These are phyloP conservation scores for Bidens hawaiensis DNA, from an alignment of 140 eudicot species.

Conservation along the genomic window DNA sequence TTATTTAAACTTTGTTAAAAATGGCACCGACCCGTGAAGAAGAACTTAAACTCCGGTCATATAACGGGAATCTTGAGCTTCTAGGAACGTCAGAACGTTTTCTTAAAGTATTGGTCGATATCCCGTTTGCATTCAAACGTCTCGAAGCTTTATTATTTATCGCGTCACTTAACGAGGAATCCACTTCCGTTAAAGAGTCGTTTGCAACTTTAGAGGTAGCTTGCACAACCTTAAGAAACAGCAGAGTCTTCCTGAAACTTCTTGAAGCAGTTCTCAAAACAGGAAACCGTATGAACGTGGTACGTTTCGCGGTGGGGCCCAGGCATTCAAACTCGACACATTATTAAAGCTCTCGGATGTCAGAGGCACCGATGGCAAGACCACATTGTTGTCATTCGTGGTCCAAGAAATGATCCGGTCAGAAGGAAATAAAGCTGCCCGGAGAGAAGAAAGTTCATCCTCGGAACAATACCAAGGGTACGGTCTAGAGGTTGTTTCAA, in stretches of 20 bases:
- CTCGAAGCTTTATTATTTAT: constrained; percentile 69
- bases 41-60: constrained; percentile 68
- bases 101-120: constrained; percentile 67
- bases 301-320: constrained; percentile 89
- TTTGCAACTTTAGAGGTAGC: constrained; percentile 74
- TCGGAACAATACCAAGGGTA: constrained; percentile 38
- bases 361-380: constrained; percentile 86
- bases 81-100: constrained; percentile 90
- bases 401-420: constrained; percentile 74
- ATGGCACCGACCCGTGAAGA: constrained; percentile 94
- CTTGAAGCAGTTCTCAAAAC: constrained; percentile 95
- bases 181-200: constrained; percentile 47
- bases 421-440: constrained; percentile 76
- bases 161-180: constrained; percentile 59
- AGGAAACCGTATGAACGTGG: constrained; percentile 94
- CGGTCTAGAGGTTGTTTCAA: constrained; percentile 72
- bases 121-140: constrained; percentile 85
- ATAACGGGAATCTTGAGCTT: constrained; percentile 47
- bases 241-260: constrained; percentile 82
- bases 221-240: constrained; percentile 69
- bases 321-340: constrained; percentile 92
- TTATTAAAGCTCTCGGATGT: constrained; percentile 79
- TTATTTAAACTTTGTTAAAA: constrained; percentile 60
- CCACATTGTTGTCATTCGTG: constrained; percentile 86
- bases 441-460: constrained; percentile 35